Conservation (phyloP, 352 stramenopile genomes). For the Phytophthora ramorum region DNA sequence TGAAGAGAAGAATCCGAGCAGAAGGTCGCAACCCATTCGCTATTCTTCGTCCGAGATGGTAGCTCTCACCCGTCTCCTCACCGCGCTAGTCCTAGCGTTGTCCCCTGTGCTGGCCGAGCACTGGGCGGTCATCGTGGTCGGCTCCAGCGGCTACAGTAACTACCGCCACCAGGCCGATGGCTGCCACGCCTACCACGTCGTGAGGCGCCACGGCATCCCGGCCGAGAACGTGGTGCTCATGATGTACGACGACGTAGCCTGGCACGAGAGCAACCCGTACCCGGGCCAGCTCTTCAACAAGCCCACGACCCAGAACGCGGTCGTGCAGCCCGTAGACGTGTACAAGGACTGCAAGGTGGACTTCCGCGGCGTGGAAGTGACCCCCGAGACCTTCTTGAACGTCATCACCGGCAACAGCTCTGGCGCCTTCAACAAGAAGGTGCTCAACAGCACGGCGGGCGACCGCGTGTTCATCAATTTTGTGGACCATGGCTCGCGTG, state of each 20-base stretch:
- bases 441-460: slow-evolving; percentile 82
- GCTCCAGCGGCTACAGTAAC: slow-evolving; percentile 91
- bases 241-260: slow-evolving; percentile 93
- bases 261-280: slow-evolving; percentile 84
- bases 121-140: slow-evolving; percentile 92
- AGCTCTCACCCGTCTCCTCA: slow-evolving; percentile 1
- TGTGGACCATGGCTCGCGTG: slow-evolving; percentile 90
- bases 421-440: slow-evolving; percentile 66
- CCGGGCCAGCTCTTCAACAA: slow-evolving; percentile 91
- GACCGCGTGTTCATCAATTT: slow-evolving; percentile 95
- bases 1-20: slow-evolving; percentile 23
- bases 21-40: slow-evolving; percentile 10
- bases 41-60: slow-evolving; percentile 13
- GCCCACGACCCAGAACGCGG: slow-evolving; percentile 50
- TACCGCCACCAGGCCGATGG: slow-evolving; percentile 93
- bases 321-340: slow-evolving; percentile 73
- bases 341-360: slow-evolving; percentile 87
- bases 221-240: slow-evolving; percentile 92
- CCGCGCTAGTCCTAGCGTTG: slow-evolving; percentile 18
- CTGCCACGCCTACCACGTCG: slow-evolving; percentile 92
- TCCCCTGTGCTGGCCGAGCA: slow-evolving; percentile 53
- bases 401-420: slow-evolving; percentile 86
- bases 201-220: slow-evolving; percentile 87
- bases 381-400: slow-evolving; percentile 86
- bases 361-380: slow-evolving; percentile 82